These are phyloP conservation scores for Isatis lusitanica DNA, from an alignment of 441 rosid species.

Conservation along the genomic window DNA sequence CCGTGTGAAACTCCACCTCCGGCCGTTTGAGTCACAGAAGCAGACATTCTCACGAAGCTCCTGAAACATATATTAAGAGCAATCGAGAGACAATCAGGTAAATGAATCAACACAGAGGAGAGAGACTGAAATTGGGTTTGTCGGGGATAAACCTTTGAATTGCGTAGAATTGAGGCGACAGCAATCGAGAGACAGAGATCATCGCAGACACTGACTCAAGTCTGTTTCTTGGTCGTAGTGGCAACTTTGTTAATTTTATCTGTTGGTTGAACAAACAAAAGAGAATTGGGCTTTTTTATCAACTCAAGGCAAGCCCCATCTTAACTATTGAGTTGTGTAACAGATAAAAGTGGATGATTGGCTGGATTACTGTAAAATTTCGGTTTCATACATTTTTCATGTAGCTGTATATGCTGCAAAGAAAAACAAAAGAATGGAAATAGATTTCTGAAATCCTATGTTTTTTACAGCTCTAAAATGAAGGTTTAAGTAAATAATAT, in stretches of 20 bases:
- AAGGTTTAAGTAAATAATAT: too few relatives aligned
- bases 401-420: too few relatives aligned
- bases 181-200: slow-evolving; percentile 42
- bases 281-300: not conserved
- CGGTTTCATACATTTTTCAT: too few relatives aligned
- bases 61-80: slow-evolving; percentile 29
- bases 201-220: slow-evolving; percentile 34
- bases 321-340: too few relatives aligned
- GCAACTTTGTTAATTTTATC: not conserved
- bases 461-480: too few relatives aligned
- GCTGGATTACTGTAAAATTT: too few relatives aligned
- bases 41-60: slow-evolving; percentile 62
- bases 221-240: slow-evolving; percentile 1
- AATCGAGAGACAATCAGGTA: not conserved
- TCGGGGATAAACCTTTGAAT: slow-evolving; percentile 51
- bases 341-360: too few relatives aligned
- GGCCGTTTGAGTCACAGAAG: slow-evolving; percentile 38
- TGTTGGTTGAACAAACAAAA: not conserved
- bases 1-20: slow-evolving; percentile 39
- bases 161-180: slow-evolving; percentile 38
- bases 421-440: too few relatives aligned
- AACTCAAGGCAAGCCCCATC: not conserved
- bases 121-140: slow-evolving; percentile 3
- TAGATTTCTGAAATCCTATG: too few relatives aligned
- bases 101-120: not conserved